Base-by-base conservation (phyloP, 2,329 filamentous ascomycete species). In the Colletotrichum musicola region DNA sequence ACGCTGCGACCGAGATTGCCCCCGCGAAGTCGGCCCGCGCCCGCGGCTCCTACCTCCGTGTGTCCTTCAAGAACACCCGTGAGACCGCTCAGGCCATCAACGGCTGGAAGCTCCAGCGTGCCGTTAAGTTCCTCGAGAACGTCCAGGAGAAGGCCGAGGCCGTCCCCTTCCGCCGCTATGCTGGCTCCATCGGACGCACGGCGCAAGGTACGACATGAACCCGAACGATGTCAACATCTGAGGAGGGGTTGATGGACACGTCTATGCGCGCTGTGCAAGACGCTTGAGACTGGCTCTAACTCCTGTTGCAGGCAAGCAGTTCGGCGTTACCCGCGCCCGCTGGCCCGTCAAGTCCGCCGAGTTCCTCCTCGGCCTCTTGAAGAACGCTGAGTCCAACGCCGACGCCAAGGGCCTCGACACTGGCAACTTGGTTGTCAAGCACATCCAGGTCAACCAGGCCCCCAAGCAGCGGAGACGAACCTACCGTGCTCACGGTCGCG, bases 391-490 rank as follows among this genome's bases (percentile, higher is more conserved):
- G 89, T 91, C 94, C 87, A 97, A 97, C 86, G 94, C 94, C 83
- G 95, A 97, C 79, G 93, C 93, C 84, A 97, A 97, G 90, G 94
- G 95, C 80, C 93, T 97, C 81, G 94, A 99, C 87, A 98, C 95
- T 82, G 92, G 91, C 87, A 97, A 97, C 90, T 89, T 99, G 82
- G 87, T 98, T 82, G 93, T 99, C 88, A 98, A 98, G 93, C 97
- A 98, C 93, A 99, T 99, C 88, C 96, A 99, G 89, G 96, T 99
- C 90, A 99, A 99, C 93, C 96, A 99, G 90, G 97, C 96, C 78
- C 96, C 96, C 81, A 98, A 98, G 92, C 95, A 98, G 90, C 92
- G 96, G 83, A 91, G 96, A 88, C 92, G 96, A 85, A 99, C 96
- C 82, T 99, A 99, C 93, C 95, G 96, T 91, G 97, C 97, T 75